phyloP scores from a whole-genome alignment of 768 basidiomycete species.

The Lactarius hengduanensis region DNA sequence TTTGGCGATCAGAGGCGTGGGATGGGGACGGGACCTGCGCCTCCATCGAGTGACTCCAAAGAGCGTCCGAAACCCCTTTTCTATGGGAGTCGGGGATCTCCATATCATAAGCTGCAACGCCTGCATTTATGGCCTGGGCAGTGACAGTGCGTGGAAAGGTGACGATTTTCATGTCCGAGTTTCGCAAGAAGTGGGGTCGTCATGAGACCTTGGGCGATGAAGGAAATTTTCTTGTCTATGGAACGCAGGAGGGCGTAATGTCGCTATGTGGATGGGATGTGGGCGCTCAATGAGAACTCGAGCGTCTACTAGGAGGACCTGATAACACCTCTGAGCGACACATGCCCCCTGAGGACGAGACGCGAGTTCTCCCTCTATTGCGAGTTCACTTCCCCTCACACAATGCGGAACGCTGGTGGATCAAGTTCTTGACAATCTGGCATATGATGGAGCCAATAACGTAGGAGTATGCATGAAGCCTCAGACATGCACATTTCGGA shows the following conservation, averaged over 20 bases:
- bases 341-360: not conserved
- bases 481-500: not conserved
- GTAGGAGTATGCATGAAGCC: not conserved
- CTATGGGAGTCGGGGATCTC: not conserved
- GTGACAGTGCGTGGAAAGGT: not conserved
- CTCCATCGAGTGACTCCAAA: not conserved
- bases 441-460: not conserved
- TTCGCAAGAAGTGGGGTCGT: not conserved
- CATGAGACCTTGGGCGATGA: not conserved
- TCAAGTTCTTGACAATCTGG: not conserved
- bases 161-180: slow-evolving; percentile 3
- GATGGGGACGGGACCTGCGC: not conserved
- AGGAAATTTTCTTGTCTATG: not conserved
- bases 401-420: not conserved
- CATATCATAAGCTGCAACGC: not conserved
- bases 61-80: not conserved
- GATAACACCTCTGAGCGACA: not conserved
- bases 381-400: not conserved
- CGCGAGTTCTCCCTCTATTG: not conserved
- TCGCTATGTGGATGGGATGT: not conserved
- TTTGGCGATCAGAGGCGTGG: not conserved
- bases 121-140: not conserved
- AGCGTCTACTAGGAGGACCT: not conserved
- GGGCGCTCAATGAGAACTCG: not conserved
- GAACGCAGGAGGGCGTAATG: not conserved